Base-by-base conservation (phyloP, 306 rosid genomes). In the Heteromeles arbutifolia region DNA sequence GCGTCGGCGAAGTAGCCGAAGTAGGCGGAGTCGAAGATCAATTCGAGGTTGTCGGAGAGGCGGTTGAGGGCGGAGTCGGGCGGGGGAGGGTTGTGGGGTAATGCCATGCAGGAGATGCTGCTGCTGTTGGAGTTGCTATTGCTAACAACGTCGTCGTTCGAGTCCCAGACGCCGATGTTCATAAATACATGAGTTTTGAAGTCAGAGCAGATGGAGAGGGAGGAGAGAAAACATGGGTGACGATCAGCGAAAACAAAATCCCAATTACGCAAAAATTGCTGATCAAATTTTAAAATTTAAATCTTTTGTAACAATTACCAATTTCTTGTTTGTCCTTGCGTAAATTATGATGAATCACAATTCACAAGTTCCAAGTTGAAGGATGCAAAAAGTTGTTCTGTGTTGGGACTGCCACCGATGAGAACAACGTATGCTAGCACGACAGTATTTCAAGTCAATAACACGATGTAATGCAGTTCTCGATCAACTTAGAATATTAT, bases 1-100 rank as follows among this genome's bases (percentile, higher is more conserved):
- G 87, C 90, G 34, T 88, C 93, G 22, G 87, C 31, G 56, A 83
- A 88, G 83, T 72, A 82, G 67, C 82, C 87, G 3, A 31, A 80
- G n/a, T 70, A 70, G 1, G 43, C 10, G 62, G 85, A 15, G 2
- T 72, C 62, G 68, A 88, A 54, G 6, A 85, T 75, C 10, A 84
- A 77, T 15, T 65, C 82, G 13, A 90, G 84, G 41, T 82, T 81
- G 11, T 87, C 65, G 3, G 96, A 88, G 68, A 88, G 88, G 32
- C 67, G 82, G 4, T 32, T 65, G 6, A 90, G 82, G 26, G 85
- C 32, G 4, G 76, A 65, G 17, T 83, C 76, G 4, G 83, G 43
- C 39, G 80, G 56, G 43, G 74, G 71, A n/a, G 75, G 63, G 56
- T 26, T 61, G n/a, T 67, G 71, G 29, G 62, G 4, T 17, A 8